phyloP scores from a whole-genome alignment of 441 rosid genomes.

The California macrophylla region DNA sequence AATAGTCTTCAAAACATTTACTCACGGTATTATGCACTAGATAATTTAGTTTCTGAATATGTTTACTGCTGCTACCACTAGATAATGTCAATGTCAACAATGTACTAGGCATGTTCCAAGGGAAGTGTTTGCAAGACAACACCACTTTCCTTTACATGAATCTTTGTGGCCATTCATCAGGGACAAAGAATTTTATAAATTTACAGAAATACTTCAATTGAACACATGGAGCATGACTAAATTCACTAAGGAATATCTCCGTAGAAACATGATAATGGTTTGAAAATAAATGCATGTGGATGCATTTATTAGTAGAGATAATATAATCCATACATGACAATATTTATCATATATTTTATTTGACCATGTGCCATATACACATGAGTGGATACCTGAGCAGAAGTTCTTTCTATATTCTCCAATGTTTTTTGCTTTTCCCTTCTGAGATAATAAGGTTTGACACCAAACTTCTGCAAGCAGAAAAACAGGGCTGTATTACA shows the following conservation, averaged over 20 bases:
- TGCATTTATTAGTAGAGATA: constrained; percentile 4
- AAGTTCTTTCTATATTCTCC: constrained; percentile 59
- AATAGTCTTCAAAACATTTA: neutral
- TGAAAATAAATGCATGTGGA: neutral
- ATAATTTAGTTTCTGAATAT: neutral
- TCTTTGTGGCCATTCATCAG: neutral
- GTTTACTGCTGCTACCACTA: neutral
- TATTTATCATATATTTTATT: neutral
- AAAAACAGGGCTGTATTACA: constrained; percentile 4
- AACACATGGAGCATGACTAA: neutral
- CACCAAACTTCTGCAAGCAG: constrained; percentile 51
- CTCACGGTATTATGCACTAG: neutral
- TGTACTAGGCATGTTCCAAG: neutral
- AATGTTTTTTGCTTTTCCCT: constrained; percentile 66
- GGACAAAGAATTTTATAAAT: neutral
- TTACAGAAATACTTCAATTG: neutral
- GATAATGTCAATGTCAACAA: neutral
- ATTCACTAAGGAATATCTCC: neutral
- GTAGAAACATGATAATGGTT: neutral
- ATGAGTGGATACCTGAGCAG: constrained; percentile 50
- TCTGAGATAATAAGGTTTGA: constrained; percentile 62
- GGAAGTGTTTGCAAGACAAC: neutral
- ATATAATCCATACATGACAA: neutral
- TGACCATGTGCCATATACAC: neutral
- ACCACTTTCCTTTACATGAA: neutral